Evolutionary conservation across 2,329 filamentous ascomycete genomes (phyloP).

Genomic region (Cyphellophora attinorum): DNA sequence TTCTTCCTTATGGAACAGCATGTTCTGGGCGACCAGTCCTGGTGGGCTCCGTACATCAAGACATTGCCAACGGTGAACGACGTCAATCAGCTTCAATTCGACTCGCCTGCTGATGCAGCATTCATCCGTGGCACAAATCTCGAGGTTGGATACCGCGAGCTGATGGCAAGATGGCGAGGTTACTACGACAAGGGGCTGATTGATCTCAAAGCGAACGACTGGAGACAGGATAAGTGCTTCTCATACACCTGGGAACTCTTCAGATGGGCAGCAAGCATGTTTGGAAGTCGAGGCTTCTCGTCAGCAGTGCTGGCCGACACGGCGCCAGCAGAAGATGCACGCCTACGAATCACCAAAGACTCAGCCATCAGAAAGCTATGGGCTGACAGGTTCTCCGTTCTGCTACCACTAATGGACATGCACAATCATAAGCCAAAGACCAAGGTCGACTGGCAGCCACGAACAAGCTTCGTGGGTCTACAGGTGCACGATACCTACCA

Average conservation of each 20-base stretch:
- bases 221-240: constrained; percentile 19
- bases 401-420: constrained; percentile 63
- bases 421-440: constrained; percentile 60
- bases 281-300: constrained; percentile 34
- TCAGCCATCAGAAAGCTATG: constrained; percentile 28
- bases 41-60: constrained; percentile 60
- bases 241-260: constrained; percentile 30
- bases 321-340: constrained; percentile 14
- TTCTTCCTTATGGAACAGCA: constrained; percentile 64
- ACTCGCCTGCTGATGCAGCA: constrained; percentile 50
- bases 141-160: constrained; percentile 20
- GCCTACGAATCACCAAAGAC: constrained; percentile 9
- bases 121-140: constrained; percentile 30
- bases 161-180: constrained; percentile 25
- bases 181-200: constrained; percentile 26
- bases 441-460: constrained; percentile 49
- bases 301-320: constrained; percentile 31
- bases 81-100: constrained; percentile 55
- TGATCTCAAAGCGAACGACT: constrained; percentile 23
- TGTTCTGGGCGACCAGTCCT: constrained; percentile 47
- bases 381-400: constrained; percentile 54
- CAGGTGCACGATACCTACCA: constrained; percentile 36
- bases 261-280: constrained; percentile 35
- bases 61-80: constrained; percentile 55
- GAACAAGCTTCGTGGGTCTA: constrained; percentile 27